phyloP scores from a whole-genome alignment of 2,329 filamentous ascomycete genomes.

The Fusarium falciforme region DNA sequence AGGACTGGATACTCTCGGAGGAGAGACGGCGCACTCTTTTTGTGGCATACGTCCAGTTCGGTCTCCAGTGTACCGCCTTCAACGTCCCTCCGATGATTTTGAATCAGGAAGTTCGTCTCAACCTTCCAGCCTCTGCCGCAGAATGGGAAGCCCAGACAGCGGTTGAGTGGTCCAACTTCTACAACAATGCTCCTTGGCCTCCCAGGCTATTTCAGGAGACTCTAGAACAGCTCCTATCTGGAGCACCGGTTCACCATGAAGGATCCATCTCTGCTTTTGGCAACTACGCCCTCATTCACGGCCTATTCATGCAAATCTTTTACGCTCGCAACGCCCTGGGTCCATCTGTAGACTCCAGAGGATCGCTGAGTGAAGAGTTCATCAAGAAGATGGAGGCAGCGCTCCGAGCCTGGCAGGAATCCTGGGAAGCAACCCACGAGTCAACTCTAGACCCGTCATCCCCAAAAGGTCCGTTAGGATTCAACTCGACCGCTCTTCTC shows the following conservation, averaged over 20 bases:
- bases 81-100: constrained; percentile 11
- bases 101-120: constrained; percentile 7
- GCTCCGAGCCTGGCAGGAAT: constrained; percentile 11
- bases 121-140: not conserved
- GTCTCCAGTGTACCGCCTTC: constrained; percentile 7
- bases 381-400: constrained; percentile 11
- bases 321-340: constrained; percentile 14
- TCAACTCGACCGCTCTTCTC: constrained; percentile 58
- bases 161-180: not conserved
- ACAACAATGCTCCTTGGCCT: not conserved
- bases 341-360: not conserved
- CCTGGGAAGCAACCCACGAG: constrained; percentile 8
- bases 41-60: constrained; percentile 4
- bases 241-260: not conserved
- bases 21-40: not conserved
- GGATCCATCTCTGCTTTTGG: constrained; percentile 19
- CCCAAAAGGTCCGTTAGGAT: constrained; percentile 69
- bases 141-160: constrained; percentile 11
- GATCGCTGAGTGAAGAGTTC: not conserved
- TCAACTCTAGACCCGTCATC: constrained; percentile 16
- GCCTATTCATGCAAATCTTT: constrained; percentile 21
- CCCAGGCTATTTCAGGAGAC: not conserved
- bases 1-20: constrained; percentile 5
- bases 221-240: not conserved
- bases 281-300: constrained; percentile 28